Evolutionary conservation across 441 rosid species (phyloP).

Genomic region (Corymbia citriodora): DNA sequence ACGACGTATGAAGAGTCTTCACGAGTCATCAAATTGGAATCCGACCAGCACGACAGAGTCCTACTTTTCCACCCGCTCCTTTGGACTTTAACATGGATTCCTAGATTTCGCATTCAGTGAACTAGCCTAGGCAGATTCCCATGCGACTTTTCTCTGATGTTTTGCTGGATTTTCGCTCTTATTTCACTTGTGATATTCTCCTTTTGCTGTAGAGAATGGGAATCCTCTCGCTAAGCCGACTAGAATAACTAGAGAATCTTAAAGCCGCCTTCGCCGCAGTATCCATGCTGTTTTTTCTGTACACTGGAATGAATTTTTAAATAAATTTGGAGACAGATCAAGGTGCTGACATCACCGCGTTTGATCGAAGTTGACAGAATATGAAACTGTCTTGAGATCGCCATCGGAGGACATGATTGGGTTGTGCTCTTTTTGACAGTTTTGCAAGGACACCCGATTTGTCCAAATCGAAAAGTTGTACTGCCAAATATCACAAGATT

Average conservation of each 20-base stretch:
- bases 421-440: neutral
- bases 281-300: neutral
- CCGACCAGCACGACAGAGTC: neutral
- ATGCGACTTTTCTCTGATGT: neutral
- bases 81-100: neutral
- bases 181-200: neutral
- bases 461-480: neutral
- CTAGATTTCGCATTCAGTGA: neutral
- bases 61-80: neutral
- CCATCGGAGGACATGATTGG: neutral
- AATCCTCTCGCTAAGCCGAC: neutral
- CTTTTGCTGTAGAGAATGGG: neutral
- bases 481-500: neutral
- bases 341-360: neutral
- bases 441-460: neutral
- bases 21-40: neutral
- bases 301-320: neutral
- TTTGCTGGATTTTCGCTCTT: neutral
- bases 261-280: neutral
- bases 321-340: neutral
- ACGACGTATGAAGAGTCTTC: neutral
- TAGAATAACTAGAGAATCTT: neutral
- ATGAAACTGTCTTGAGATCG: neutral
- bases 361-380: neutral
- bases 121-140: neutral